Base-by-base conservation (phyloP, 148 eudicot species). In the Pouteria glomerata region DNA sequence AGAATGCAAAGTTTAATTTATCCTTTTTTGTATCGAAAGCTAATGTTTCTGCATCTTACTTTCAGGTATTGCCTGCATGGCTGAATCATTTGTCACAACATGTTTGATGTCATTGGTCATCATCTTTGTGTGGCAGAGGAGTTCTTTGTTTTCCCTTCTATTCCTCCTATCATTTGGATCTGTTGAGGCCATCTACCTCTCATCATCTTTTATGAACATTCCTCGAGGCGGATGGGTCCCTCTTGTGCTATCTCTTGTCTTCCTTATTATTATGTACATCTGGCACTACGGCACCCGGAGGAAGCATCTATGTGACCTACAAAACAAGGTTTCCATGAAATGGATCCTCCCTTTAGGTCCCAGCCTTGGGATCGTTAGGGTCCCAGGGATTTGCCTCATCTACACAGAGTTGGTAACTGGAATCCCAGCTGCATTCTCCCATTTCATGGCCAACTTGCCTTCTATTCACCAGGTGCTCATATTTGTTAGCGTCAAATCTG, bases 321-420 rank as follows among this genome's bases (percentile, higher is more conserved):
- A 85, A 62, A 85, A 82, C 74, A 85, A 85, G 69, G 85, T 85
- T 1, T 79, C 88, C 7, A 77, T 85, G 82, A 85, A 80, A 76
- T 85, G 85, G 83, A 74, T 85, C 61, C 77, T 85, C 0, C 66
- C 82, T 31, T 57, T 85, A 10, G 88, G 88, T 41, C 84, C 88
- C 10, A 77, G 78, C 57, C 88, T 85, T 29, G 85, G 85, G 21
- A 80, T 85, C 2, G 71, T 82, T 42, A 61, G 85, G 50, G 85
- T 85, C 37, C 88, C 85, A 27, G 88, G 88, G 8, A 85, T 85
- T 24, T 82, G 84, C 68, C 81, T 85, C 50, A 78, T 85, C 30
- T 82, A 85, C 82, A 82, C 82, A 2, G 80, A 85, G 65, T 52
- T 82, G 26, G 83, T 79, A 53, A 80, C 71, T 51, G 88, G 85